Evolutionary conservation across 1,284 basidiomycete species (phyloP).

Genomic region (Anthracocystis walkeri): DNA sequence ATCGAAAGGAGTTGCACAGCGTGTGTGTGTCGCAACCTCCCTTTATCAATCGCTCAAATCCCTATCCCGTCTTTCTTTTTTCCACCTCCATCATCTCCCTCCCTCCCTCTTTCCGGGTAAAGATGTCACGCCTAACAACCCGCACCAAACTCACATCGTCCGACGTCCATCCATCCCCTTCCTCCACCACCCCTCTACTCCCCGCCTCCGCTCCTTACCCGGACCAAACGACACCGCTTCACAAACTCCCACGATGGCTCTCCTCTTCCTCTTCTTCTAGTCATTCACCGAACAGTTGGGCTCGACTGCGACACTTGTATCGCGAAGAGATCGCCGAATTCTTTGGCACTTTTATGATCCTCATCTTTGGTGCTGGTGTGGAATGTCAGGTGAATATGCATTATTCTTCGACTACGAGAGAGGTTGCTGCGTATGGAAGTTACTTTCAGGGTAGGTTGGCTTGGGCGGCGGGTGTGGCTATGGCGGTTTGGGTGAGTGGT

Average conservation of each 20-base stretch:
- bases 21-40: background rate
- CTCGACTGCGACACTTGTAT: constrained; percentile 44
- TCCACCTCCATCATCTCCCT: background rate
- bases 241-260: constrained; percentile 49
- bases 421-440: constrained; percentile 40
- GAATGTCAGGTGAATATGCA: constrained; percentile 64
- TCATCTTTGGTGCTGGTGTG: constrained; percentile 63
- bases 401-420: constrained; percentile 22
- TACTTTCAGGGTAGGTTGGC: constrained; percentile 54
- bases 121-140: constrained; percentile 22
- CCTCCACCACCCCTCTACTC: constrained; percentile 17
- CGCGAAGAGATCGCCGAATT: constrained; percentile 59
- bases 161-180: constrained; percentile 41
- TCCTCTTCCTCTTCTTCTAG: background rate
- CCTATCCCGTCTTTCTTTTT: background rate
- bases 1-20: background rate
- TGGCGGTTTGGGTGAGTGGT: constrained; percentile 56
- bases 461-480: constrained; percentile 63
- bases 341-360: constrained; percentile 59
- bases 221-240: constrained; percentile 31
- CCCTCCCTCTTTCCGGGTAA: background rate
- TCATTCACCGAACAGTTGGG: constrained; percentile 43
- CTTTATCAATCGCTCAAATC: background rate
- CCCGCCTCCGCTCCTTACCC: constrained; percentile 39
- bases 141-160: constrained; percentile 16